phyloP scores from a whole-genome alignment of 805 yeast genomes.

The Yamadazyma scolyti region DNA sequence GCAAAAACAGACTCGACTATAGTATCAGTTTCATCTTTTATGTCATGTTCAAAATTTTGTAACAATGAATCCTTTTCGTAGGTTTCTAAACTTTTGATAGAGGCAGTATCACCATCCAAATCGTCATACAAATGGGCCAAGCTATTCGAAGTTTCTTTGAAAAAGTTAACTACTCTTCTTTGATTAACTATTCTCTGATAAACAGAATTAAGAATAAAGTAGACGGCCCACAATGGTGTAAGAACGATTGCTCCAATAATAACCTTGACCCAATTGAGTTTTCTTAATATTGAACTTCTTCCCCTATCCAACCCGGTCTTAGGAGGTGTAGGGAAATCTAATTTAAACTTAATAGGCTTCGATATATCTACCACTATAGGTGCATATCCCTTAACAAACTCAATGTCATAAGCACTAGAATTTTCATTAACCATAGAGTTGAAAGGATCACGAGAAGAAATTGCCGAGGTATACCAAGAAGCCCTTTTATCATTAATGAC shows the following conservation, averaged over 20 bases:
- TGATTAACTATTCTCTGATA: constrained; percentile 32
- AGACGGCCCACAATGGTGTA: constrained; percentile 63
- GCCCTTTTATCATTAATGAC: constrained; percentile 77
- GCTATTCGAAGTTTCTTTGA: constrained; percentile 22
- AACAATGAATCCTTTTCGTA: constrained; percentile 5
- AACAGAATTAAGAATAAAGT: constrained; percentile 44
- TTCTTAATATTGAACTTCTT: constrained; percentile 19
- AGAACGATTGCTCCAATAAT: constrained; percentile 44
- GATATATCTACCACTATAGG: constrained; percentile 55
- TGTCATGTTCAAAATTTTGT: constrained; percentile 19
- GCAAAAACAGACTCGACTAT: constrained; percentile 62
- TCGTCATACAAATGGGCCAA: constrained; percentile 23
- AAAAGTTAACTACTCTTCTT: constrained; percentile 24
- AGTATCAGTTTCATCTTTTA: constrained; percentile 60
- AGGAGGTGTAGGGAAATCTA: constrained; percentile 1
- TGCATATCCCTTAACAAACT: constrained; percentile 48
- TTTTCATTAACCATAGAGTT: constrained; percentile 41
- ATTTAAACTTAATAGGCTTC: constrained; percentile 33
- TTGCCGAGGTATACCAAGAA: constrained; percentile 80
- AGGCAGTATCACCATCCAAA: constrained; percentile 1
- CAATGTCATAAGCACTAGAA: constrained; percentile 35
- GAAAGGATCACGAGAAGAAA: constrained; percentile 60
- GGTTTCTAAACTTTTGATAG: constrained; percentile 1
- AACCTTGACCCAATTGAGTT: constrained; percentile 48
- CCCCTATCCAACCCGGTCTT: constrained; percentile 17